Base-by-base conservation (phyloP, 2,329 filamentous ascomycete genomes). In the Aspergillus sp. region DNA sequence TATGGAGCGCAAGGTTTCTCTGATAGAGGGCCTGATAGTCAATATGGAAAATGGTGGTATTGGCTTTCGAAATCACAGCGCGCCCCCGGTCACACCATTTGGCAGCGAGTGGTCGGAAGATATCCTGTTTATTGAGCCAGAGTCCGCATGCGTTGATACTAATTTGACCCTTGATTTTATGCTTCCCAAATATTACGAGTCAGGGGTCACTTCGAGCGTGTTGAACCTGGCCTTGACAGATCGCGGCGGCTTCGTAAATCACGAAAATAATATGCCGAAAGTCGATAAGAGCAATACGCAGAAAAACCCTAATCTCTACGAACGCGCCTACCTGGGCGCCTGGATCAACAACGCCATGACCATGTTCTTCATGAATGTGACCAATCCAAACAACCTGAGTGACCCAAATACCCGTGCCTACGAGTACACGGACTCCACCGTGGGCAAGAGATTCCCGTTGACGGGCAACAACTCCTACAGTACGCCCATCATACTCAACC, bases 61-160 rank as follows among this genome's bases (percentile, higher is more conserved):
- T 13, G 66, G 66, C 0, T 61, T 69, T 7, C 55, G 67, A 15
- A 68, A 68, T 37, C 65, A 68, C 36, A 67, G 57, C 0, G 35
- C 55, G 0, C 67, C 67, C 1, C n/a, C 16, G 6, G 45, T 43
- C 1, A 38, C 56, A 2, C 16, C 37, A 1, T 53, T 52, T 25
- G 67, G 66, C 0, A 60, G 52, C 5, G 50, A 44, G 2, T 71
- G 67, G 67, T 48, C 51, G 0, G 68, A 72, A 35, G 66, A 71
- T 33, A 29, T 71, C 4, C 55, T 71, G 0, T 71, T 67, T 40
- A 39, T 70, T 8, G 58, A 68, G 37, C 68, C 67, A 0, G 57
- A 64, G 15, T 61, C 63, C 0, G 43, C 48, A 4, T 70, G 67
- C 36, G 61, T 68, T 4, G 49, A 64, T 31, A 60, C 54, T 2